phyloP scores from a whole-genome alignment of 2,329 filamentous ascomycete species.

The Xylariaceae sp. region DNA sequence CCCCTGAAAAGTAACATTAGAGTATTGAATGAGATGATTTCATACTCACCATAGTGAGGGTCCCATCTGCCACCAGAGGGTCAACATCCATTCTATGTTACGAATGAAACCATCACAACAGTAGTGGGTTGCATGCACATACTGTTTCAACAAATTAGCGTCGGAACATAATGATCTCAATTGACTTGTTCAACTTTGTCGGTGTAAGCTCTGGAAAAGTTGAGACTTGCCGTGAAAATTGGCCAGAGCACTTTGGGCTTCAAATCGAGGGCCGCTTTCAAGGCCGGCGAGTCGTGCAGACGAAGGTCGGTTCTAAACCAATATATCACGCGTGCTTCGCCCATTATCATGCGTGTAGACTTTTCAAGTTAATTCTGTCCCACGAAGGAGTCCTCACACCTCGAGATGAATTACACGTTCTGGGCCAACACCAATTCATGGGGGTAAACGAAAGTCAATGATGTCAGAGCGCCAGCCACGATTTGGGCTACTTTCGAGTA shows the following conservation, averaged over 20 bases:
- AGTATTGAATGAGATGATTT: too few species aligned
- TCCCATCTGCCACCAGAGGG: conserved; percentile 51
- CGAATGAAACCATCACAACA: too few species aligned
- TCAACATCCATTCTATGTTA: too few species aligned
- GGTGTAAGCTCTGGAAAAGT: too few species aligned
- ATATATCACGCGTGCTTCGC: conserved; percentile 60
- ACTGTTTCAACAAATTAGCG: too few species aligned
- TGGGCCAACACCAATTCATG: too few species aligned
- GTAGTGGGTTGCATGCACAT: too few species aligned
- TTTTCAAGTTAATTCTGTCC: not conserved
- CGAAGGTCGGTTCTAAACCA: conserved; percentile 79
- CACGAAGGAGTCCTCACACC: not conserved
- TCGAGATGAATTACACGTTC: not conserved
- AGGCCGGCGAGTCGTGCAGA: conserved; percentile 72
- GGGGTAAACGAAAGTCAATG: not conserved
- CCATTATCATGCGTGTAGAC: conserved; percentile 15
- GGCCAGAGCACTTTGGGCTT: conserved; percentile 68
- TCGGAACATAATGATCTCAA: too few species aligned
- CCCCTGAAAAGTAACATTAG: too few species aligned
- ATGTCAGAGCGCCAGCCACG: not conserved
- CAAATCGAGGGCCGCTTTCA: conserved; percentile 69
- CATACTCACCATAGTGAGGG: conserved; percentile 57
- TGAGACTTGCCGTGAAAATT: conserved; percentile 55
- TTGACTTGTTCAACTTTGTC: too few species aligned
- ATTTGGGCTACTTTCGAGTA: too few species aligned